Percentiles rank a stretch among this genome's conserved stretches.
Conservation (phyloP, 345 rosid species). For the Sonneratia alba region DNA sequence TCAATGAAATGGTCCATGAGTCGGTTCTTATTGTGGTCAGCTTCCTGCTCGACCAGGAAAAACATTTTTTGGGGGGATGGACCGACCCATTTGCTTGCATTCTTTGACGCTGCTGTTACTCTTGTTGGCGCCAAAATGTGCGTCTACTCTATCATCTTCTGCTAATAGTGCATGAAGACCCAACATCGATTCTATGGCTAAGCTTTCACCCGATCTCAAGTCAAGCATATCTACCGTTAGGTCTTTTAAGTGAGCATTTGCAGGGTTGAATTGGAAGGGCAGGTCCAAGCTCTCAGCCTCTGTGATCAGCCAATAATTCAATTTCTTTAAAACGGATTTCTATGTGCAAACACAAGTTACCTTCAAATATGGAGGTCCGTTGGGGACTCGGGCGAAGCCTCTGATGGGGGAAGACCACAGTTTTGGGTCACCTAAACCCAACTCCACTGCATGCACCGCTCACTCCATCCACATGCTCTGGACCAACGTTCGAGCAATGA, state of each 20-base stretch:
- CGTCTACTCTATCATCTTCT: conserved; percentile 40
- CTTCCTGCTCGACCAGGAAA: conserved; percentile 39
- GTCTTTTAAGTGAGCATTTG: conserved; percentile 20
- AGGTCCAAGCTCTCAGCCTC: conserved; percentile 30
- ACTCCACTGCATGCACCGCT: conserved; percentile 32
- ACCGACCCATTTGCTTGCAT: conserved; percentile 22
- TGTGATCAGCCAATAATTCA: conserved; percentile 28
- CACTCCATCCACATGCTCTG: conserved; percentile 21
- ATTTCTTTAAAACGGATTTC: conserved; percentile 18
- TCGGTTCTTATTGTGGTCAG: conserved; percentile 26
- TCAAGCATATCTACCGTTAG: conserved; percentile 24
- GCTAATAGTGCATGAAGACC: conserved; percentile 34
- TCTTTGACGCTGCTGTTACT: conserved; percentile 16
- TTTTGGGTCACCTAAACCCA: conserved; percentile 31
- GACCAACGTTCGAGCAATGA: conserved; percentile 18
- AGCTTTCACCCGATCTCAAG: conserved; percentile 29
- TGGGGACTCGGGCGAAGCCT: conserved; percentile 16
- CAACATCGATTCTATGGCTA: conserved; percentile 35
- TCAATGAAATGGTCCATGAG: conserved; percentile 30
- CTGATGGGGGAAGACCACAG: conserved; percentile 32
- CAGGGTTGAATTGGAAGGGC: conserved; percentile 39
- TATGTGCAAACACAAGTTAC: conserved; percentile 22
- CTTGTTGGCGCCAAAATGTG: conserved; percentile 27
- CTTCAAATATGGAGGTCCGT: conserved; percentile 29
- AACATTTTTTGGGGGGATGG: conserved; percentile 26